Evolutionary conservation across 2,329 filamentous ascomycete species (phyloP), one percentile per base, ranked within the genome.

Genomic region (Metarhizium guizhouense): DNA sequence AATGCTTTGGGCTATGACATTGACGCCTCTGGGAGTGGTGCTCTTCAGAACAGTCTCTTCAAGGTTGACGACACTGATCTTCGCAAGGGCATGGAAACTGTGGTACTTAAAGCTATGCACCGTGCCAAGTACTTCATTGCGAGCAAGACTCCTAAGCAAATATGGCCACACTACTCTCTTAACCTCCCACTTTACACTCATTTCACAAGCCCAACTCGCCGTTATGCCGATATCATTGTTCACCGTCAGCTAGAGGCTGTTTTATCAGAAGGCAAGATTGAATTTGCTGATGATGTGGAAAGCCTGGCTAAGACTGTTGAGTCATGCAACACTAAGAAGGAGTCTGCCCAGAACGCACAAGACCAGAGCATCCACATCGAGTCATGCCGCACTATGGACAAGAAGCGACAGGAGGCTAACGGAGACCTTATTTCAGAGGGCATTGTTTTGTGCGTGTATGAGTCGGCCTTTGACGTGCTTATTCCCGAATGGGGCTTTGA

Each of bases 361-460:
- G 94, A 99, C 72, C 94, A 99, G 76, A 97, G 94, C 71, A 91
- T 99, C 52, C 94, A 99, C 74, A 96, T 99, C 60, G 94, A 97
- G 70, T 90, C 93, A 5, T 99, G 94, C 78, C 88, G 94, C 63
- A 86, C 85, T 65, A 96, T 99, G 89, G 92, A 97, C 74, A 91
- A 89, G 76, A 88, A 87, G 72, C 85, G 89, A 62, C 86, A 90
- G 68, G 89, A 95, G 63, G 82, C 85, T 63, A 91, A 93, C 60
- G 91, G 90, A 51, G 94, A 99, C 62, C 82, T 99, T 54, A 91
- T 99, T 69, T 91, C 88, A 65, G 93, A 97, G 70, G 94, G 94
- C 63, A 93, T 99, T 64, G 91, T 99, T 51, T 81, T 99, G 55
- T 96, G 90, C 68, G 94, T 99, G 36, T 99, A 99, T 72, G 94